A percentile compares a stretch with the other conserved stretches of the same genome.
Conservation (phyloP, 306 rosid species). For the Vachellia collinsii region DNA sequence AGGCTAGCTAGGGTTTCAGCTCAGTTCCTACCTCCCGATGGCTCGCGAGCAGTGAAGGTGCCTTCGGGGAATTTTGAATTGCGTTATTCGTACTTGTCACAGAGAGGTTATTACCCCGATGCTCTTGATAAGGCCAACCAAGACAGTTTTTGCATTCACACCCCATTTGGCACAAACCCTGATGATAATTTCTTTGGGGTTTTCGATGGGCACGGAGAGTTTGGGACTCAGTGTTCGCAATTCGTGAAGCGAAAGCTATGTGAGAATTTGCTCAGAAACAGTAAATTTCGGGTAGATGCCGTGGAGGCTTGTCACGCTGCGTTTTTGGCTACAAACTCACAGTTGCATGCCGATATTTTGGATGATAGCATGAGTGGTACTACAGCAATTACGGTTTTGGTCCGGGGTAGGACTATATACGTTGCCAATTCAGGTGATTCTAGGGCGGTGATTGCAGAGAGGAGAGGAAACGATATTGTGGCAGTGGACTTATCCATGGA, state of each 20-base stretch:
- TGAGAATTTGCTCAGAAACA: slow-evolving; percentile 81
- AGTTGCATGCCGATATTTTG: slow-evolving; percentile 68
- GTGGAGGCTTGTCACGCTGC: slow-evolving; percentile 87
- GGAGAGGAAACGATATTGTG: slow-evolving; percentile 72
- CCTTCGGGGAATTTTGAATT: slow-evolving; percentile 68
- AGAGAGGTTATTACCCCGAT: slow-evolving; percentile 94
- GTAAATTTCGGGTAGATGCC: slow-evolving; percentile 61
- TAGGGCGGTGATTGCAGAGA: slow-evolving; percentile 89
- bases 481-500: slow-evolving; percentile 93
- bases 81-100: slow-evolving; percentile 77
- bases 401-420: slow-evolving; percentile 75
- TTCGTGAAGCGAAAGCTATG: slow-evolving; percentile 80
- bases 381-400: slow-evolving; percentile 83
- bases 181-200: slow-evolving; percentile 94
- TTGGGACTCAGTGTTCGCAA: slow-evolving; percentile 89
- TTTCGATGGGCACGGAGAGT: slow-evolving; percentile 96
- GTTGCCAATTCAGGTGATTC: slow-evolving; percentile 96
- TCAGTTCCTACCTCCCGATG: slow-evolving; percentile 92
- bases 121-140: slow-evolving; percentile 98
- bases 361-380: slow-evolving; percentile 99
- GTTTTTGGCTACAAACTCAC: slow-evolving; percentile 69
- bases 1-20: slow-evolving; percentile 92
- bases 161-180: slow-evolving; percentile 75
- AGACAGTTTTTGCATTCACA: slow-evolving; percentile 93
- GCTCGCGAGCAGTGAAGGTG: slow-evolving; percentile 66